These are phyloP conservation scores for Plantago major DNA, from an alignment of 257 asterid species.

Conservation along the genomic window DNA sequence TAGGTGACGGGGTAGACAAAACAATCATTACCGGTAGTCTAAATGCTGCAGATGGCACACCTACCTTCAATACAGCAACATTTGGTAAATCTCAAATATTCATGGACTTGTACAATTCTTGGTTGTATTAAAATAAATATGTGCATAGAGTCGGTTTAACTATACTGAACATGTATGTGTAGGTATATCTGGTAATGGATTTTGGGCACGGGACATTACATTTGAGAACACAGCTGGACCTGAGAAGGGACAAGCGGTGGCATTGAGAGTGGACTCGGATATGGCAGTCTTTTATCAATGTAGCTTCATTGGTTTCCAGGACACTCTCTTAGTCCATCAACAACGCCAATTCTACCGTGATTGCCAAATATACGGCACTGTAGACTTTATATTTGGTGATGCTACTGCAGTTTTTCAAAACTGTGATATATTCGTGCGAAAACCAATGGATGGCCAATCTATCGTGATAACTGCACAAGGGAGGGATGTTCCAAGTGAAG, in stretches of 20 bases:
- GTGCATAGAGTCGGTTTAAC: not conserved
- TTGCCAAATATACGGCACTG: constrained; percentile 50
- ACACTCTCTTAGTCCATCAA: constrained; percentile 56
- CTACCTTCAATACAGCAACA: constrained; percentile 59
- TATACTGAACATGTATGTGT: not conserved
- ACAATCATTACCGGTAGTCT: constrained; percentile 50
- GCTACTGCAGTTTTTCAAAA: constrained; percentile 55
- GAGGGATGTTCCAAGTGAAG: constrained; percentile 55
- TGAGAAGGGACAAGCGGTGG: constrained; percentile 56
- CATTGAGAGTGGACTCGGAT: constrained; percentile 46
- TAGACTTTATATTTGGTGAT: constrained; percentile 60
- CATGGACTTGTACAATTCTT: too few relatives aligned
- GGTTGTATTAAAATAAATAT: too few relatives aligned
- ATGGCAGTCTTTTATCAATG: constrained; percentile 42
- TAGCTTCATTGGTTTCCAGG: constrained; percentile 54
- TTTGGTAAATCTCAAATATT: constrained; percentile 38
- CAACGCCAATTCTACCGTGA: constrained; percentile 50
- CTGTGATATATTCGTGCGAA: constrained; percentile 50
- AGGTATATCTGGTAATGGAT: constrained; percentile 49
- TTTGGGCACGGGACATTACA: constrained; percentile 47
- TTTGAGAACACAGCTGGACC: constrained; percentile 60
- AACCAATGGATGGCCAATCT: constrained; percentile 31
- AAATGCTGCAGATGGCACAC: constrained; percentile 45
- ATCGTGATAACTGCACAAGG: constrained; percentile 60
- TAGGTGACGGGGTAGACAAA: constrained; percentile 57